A percentile compares a stretch with the other conserved stretches of the same genome.
Evolutionary conservation across 495 filamentous ascomycete genomes (phyloP).

Genomic region (Monascus purpureus): DNA sequence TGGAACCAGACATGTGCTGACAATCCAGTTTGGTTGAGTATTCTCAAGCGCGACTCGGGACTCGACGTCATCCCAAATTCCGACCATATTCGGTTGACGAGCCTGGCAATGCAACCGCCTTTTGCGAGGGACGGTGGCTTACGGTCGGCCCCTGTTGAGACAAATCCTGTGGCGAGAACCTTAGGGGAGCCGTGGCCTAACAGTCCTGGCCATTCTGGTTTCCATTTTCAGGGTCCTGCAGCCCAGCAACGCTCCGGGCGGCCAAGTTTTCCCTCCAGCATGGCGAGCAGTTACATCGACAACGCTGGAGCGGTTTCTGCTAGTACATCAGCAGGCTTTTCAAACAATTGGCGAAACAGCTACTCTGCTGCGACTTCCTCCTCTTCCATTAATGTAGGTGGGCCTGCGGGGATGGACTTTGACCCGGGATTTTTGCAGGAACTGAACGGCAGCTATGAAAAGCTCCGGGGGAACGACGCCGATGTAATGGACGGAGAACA

Average conservation of each 20-base stretch:
- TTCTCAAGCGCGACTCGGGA: slow-evolving; percentile 52
- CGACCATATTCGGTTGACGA: slow-evolving; percentile 20
- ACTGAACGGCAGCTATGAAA: slow-evolving; percentile 22
- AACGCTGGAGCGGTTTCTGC: slow-evolving; percentile 21
- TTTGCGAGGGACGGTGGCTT: slow-evolving; percentile 20
- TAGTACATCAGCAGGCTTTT: slow-evolving; percentile 14
- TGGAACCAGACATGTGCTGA: slow-evolving; percentile 66
- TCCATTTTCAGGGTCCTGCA: slow-evolving; percentile 24
- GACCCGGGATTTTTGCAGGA: slow-evolving; percentile 28
- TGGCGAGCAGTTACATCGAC: slow-evolving; percentile 26
- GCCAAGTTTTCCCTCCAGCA: slow-evolving; percentile 23
- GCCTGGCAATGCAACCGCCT: slow-evolving; percentile 28
- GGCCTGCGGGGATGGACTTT: slow-evolving; percentile 26
- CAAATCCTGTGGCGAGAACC: slow-evolving; percentile 15
- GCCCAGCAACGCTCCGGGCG: slow-evolving; percentile 22
- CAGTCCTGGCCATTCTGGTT: slow-evolving; percentile 16
- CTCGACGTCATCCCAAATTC: slow-evolving; percentile 23
- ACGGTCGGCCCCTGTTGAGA: slow-evolving; percentile 16
- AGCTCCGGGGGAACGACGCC: slow-evolving; percentile 13
- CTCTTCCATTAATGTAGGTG: slow-evolving; percentile 17
- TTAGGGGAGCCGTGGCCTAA: slow-evolving; percentile 13
- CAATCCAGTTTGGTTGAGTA: slow-evolving; percentile 46
- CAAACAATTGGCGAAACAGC: slow-evolving; percentile 27
- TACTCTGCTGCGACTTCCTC: slow-evolving; percentile 16
- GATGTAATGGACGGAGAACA: slow-evolving; percentile 13